Base-by-base conservation (phyloP, 257 asterid genomes). In the Mitragyna speciosa region DNA sequence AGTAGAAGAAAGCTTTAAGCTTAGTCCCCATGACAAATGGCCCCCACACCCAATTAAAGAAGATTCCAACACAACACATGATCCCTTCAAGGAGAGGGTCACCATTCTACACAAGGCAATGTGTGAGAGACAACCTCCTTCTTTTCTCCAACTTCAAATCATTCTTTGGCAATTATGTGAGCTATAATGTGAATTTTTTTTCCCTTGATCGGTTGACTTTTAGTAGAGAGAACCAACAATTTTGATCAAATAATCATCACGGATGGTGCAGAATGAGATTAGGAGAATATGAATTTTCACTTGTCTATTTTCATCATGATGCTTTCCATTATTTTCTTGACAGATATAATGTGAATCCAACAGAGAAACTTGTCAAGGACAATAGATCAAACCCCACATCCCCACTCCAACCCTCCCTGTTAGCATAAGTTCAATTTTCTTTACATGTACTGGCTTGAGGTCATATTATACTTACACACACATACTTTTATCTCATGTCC, bases 81-180 rank as follows among this genome's bases (percentile, higher is more conserved):
- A 72, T 63, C 63, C 65, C 82, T 45, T 79, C 64, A 2, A 43
- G 14, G 41, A 76, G 64, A 64, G 49, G 80, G 73, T 76, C 80
- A 76, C 80, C 80, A 76, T 76, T 63, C 73, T 31, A 70, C 64
- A 64, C 80, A 76, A 76, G 80, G 73, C 80, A 76, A 64, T 48
- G 45, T n/a, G 63, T 14, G 45, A 14, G 10, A 48, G 54, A 45
- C 12, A 39, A 12, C n/a, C n/a, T 39, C 24, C 48, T 22, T 41
- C 31, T 70, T 41, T 7, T 49, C 49, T 33, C 64, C 26, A 75
- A 76, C 79, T 61, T 63, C 72, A 76, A 45, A 76, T 76, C 45
- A 43, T 76, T 63, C 43, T 39, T 43, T 39, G 70, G 78, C 22
- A 75, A 75, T 58, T 75, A 43, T 75, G 69, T 58, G 36, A 33